These are phyloP conservation scores for Thuidium tamariscinum DNA, from an alignment of 225 moss, liverwort and hornwort genomes.

Conservation along the genomic window DNA sequence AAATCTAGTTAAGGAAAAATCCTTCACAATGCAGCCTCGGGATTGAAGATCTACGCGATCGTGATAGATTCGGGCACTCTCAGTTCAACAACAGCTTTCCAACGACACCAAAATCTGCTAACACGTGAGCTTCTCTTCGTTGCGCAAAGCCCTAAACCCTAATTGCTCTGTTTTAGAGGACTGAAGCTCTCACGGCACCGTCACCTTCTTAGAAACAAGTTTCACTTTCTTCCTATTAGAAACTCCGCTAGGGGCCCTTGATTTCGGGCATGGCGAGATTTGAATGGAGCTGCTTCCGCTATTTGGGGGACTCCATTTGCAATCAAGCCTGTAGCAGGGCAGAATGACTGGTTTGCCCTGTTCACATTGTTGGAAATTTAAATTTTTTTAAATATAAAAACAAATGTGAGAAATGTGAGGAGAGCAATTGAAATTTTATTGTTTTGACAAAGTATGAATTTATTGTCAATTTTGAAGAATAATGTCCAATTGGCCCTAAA, in stretches of 20 bases:
- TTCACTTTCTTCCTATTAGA: not conserved
- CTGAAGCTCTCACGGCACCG: not conserved
- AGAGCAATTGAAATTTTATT: no score
- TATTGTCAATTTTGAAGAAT: not conserved
- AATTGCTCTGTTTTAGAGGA: not conserved
- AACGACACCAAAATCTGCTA: not conserved
- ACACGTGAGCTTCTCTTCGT: not conserved
- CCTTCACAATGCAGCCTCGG: not conserved
- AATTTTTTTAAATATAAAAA: not conserved
- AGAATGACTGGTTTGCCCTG: no score
- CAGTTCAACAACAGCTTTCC: not conserved
- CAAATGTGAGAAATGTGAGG: not conserved
- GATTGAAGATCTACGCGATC: not conserved
- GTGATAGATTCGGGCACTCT: not conserved
- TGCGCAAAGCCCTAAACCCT: not conserved
- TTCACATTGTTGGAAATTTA: not conserved
- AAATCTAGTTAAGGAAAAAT: not conserved
- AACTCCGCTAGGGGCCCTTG: not conserved
- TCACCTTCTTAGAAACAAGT: no score
- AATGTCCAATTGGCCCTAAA: not conserved
- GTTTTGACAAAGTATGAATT: not conserved
- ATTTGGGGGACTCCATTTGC: not conserved
- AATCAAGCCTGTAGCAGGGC: no score
- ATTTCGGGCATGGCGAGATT: not conserved
- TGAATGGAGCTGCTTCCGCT: not conserved